Evolutionary conservation across 345 rosid genomes (phyloP), one percentile per base, ranked within the genome.

Genomic region (Citropsis articulata): DNA sequence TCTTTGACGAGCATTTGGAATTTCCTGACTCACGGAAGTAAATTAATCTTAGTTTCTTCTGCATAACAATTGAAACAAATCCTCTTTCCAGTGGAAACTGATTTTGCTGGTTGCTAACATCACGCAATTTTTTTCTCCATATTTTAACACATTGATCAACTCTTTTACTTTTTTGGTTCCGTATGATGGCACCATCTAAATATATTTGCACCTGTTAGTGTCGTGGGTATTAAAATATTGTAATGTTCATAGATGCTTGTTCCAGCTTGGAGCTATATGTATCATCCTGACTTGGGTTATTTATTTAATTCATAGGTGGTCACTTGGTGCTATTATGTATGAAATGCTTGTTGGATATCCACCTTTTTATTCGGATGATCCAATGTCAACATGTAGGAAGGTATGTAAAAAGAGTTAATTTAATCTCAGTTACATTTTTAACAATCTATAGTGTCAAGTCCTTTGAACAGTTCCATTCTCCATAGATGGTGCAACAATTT

Each of bases 341-440:
- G 98, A 95, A 85, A 95, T 95, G 98, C 94, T 95, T 4, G 95
- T 92, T 72, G 99, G 98, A 4, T 95, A 95, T 84, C 98, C 98
- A 1, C 99, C 99, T 40, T 93, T 95, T 81, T 93, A 95, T 82
- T 93, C 99, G n/a, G 99, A 95, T 83, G 98, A 94, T 83, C 97
- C 99, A 3, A 89, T 94, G 98, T 88, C 97, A 79, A 94, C 97
- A 14, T 93, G 99, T 86, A 88, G 96, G 79, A 95, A 93, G 97
- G 98, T 93, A 86, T 62, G 40, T 48, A 35, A 5, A 59, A 66
- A 72, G 62, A 67, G 31, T 50, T 69, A 66, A 42, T 72, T 14
- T 60, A 72, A 12, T 65, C 21, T 24, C 24, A 7, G 6, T 31
- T 14, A 6, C 22, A n/a, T 45, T 18, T 13, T 21, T 9, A 24